A percentile compares a stretch with the other conserved stretches of the same genome.
Conservation (phyloP, 208 protist genomes). For the Leishmania arabica region DNA sequence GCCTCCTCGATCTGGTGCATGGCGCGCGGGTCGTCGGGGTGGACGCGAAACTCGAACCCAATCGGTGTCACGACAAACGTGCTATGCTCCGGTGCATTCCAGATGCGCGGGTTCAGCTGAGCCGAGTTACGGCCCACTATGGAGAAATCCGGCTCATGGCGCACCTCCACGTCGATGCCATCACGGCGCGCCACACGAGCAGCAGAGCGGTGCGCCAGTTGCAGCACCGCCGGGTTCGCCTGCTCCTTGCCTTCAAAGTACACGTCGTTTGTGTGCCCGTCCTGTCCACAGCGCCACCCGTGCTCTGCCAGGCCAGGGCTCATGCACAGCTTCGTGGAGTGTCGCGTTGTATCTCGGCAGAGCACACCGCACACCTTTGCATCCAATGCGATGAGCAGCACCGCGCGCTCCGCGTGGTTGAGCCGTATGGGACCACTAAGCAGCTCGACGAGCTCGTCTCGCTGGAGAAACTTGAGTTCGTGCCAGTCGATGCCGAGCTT, state of each 20-base stretch:
- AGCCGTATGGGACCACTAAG: conserved; percentile 52
- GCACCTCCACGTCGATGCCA: conserved; percentile 75
- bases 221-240: conserved; percentile 64
- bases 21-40: conserved; percentile 83
- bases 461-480: conserved; percentile 77
- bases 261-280: conserved; percentile 86
- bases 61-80: conserved; percentile 73
- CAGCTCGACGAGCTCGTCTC: conserved; percentile 62
- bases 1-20: conserved; percentile 73
- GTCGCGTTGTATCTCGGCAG: conserved; percentile 52
- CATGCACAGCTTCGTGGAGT: conserved; percentile 82
- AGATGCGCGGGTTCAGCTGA: conserved; percentile 74
- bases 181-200: conserved; percentile 45
- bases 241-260: conserved; percentile 90
- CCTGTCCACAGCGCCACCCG: conserved; percentile 85
- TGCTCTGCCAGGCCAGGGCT: conserved; percentile 56
- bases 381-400: conserved; percentile 65
- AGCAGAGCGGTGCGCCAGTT: conserved; percentile 60
- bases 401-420: conserved; percentile 50
- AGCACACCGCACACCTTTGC: conserved; percentile 88
- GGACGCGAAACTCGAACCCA: conserved; percentile 90
- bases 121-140: conserved; percentile 69
- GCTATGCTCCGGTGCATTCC: conserved; percentile 70
- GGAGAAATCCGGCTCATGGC: conserved; percentile 74
- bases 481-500: conserved; percentile 84